Conservation (phyloP, 148 eudicot genomes). For the Camellia japonica region DNA sequence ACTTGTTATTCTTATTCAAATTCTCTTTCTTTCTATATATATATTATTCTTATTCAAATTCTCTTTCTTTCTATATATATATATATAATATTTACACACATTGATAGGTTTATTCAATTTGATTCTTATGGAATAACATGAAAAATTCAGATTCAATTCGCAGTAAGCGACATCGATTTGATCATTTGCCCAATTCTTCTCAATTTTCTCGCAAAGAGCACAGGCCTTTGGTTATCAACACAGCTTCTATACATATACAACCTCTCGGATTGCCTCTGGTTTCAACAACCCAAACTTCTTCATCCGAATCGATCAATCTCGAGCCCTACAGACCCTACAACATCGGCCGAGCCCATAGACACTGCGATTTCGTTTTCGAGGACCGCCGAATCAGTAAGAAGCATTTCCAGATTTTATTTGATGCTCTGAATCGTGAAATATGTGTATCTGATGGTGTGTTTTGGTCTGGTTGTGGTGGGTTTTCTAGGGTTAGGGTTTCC, state of each 20-base stretch:
- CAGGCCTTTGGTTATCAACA: too few relatives aligned
- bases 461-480: conserved; percentile 16
- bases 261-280: conserved; percentile 33
- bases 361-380: conserved; percentile 45
- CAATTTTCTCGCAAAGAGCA: too few relatives aligned
- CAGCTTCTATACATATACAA: too few relatives aligned
- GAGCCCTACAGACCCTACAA: conserved; percentile 45
- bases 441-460: conserved; percentile 56
- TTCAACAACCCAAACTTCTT: conserved; percentile 17
- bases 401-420: conserved; percentile 59
- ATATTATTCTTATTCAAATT: conserved; percentile 11
- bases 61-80: too few relatives aligned
- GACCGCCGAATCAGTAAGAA: conserved; percentile 68
- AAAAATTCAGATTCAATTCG: too few relatives aligned
- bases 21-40: not conserved
- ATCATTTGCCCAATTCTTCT: too few relatives aligned
- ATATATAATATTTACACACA: too few relatives aligned
- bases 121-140: too few relatives aligned
- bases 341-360: conserved; percentile 46
- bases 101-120: too few relatives aligned
- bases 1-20: not conserved
- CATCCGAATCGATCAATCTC: conserved; percentile 31
- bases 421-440: conserved; percentile 45
- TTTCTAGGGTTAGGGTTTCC: conserved; percentile 50
- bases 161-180: too few relatives aligned